Base-by-base conservation (phyloP, 2,329 filamentous ascomycete genomes). In the Thermoascus crustaceus region DNA sequence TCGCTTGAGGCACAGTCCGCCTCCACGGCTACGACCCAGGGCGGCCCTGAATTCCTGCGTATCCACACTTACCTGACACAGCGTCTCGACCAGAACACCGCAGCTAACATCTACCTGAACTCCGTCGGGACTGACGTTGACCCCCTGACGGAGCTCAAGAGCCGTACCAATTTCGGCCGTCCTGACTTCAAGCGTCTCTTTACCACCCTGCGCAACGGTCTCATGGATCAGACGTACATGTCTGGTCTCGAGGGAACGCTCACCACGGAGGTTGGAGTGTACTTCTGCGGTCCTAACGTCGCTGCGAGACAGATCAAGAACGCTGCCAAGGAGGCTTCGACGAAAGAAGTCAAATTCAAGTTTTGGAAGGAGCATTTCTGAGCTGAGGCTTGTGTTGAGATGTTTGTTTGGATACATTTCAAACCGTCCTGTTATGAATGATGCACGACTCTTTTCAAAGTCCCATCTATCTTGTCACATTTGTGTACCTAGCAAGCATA, bases 31-130 rank as follows among this genome's bases (percentile, higher is more conserved):
- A 76, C 76, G 17, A 67, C 75, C 32, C 55, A 61, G 11, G 61
- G 60, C 3, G 58, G 57, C 9, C 58, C 62, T 0, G 87, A 96
- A 54, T 98, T 98, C 74, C 70, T 98, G 52, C 86, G 88, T 60
- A 98, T 98, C 47, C 91, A 98, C 68, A 96, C 88, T 1, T 98
- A 95, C 57, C 81, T 98, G 23, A 98, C 91, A 1, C 88, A 96
- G 63, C 84, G 80, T 52, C 76, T 96, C 41, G 89, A 96, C 60
- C 76, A 80, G 49, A 88, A 98, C 60, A 94, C 86, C 0, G 82
- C 87, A 2, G 84, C 95, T 51, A 98, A 98, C 62, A 96, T 98
- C 57, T 86, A 95, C 32, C 77, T 98, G 45, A 96, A 98, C 68
- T 88, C 81, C 36, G 89, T 96, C 11, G 91, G 91, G 35, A 79